phyloP scores from a whole-genome alignment of 1,284 basidiomycete species.

The Grifola frondosa region DNA sequence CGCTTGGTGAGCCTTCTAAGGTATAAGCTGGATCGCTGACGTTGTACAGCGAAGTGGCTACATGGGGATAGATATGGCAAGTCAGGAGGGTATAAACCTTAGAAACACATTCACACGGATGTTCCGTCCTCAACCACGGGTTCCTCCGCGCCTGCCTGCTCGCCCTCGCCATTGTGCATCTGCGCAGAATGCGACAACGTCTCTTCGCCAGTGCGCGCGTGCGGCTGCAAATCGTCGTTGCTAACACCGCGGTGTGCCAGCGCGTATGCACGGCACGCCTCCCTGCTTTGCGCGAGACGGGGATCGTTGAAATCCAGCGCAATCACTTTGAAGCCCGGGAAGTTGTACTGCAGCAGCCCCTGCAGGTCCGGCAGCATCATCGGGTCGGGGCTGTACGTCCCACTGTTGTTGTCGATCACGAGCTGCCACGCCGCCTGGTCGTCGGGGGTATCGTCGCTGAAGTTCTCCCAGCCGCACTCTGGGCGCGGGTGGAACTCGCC shows the following conservation, averaged over 20 bases:
- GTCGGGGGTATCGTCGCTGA: constrained; percentile 54
- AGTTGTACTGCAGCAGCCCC: constrained; percentile 64
- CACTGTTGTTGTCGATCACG: constrained; percentile 76
- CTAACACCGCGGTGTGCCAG: constrained; percentile 52
- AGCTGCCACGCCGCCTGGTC: constrained; percentile 64
- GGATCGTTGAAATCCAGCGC: constrained; percentile 61
- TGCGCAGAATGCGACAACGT: constrained; percentile 38
- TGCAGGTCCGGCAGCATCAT: constrained; percentile 53
- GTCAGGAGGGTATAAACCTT: no score
- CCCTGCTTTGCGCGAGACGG: constrained; percentile 53
- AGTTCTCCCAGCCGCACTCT: constrained; percentile 62
- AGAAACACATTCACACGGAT: no score
- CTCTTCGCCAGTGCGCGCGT: constrained; percentile 51
- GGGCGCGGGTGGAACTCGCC: constrained; percentile 81
- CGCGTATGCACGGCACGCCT: constrained; percentile 67
- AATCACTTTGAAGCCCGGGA: constrained; percentile 59
- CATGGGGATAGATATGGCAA: no score
- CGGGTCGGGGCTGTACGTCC: constrained; percentile 70
- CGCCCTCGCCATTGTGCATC: constrained; percentile 1
- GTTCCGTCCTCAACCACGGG: no score
- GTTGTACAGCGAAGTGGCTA: not conserved
- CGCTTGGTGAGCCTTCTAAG: no score
- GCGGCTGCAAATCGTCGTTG: constrained; percentile 61
- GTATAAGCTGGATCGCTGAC: no score
- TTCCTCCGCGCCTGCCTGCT: constrained; percentile 3